phyloP scores from a whole-genome alignment of 75 land plant species.

The Picea sitchensis region DNA sequence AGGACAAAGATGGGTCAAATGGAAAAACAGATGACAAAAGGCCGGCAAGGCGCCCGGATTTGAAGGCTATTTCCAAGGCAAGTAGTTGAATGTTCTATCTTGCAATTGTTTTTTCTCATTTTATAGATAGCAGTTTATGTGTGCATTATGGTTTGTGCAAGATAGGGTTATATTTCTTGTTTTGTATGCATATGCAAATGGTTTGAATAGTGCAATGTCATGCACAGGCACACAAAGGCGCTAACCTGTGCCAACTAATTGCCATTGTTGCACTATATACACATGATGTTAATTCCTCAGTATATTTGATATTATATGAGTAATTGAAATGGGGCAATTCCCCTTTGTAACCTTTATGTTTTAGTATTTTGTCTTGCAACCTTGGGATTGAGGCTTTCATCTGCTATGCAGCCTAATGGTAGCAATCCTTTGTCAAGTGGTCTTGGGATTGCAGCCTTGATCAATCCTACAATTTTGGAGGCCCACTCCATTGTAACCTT shows the following conservation, averaged over 20 bases:
- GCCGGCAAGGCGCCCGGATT: constrained; percentile 66
- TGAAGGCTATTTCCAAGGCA: constrained; percentile 80
- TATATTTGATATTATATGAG: no score
- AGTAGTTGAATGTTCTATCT: neutral
- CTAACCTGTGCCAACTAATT: neutral
- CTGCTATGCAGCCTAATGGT: no score
- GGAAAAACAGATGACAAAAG: constrained; percentile 16
- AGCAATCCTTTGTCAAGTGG: no score
- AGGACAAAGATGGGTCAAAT: neutral
- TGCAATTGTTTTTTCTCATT: neutral
- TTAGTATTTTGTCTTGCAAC: no score
- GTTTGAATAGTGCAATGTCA: neutral
- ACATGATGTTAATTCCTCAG: no score
- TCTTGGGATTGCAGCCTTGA: no score
- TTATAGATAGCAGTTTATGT: neutral
- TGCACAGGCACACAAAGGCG: neutral
- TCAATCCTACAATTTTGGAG: no score
- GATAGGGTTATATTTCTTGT: neutral
- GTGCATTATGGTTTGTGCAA: neutral
- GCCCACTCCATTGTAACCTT: no score
- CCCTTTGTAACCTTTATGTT: no score
- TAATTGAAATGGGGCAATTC: no score
- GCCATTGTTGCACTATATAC: no score
- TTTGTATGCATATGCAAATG: neutral
- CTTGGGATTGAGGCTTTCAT: no score